Evolutionary conservation across 2,329 filamentous ascomycete species (phyloP).

Genomic region (Fusarium odoratissimum): DNA sequence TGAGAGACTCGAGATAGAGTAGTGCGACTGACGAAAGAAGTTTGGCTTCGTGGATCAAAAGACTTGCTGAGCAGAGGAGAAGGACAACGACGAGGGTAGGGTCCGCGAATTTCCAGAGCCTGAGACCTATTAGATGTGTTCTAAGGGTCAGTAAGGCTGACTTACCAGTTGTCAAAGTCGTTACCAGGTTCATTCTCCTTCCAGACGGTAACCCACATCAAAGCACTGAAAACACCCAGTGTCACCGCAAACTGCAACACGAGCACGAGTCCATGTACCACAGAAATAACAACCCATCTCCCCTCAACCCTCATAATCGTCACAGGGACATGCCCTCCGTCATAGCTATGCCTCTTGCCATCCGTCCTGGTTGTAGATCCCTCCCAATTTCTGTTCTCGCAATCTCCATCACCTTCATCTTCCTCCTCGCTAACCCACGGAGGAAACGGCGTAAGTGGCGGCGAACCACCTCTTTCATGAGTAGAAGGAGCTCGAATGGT

Average conservation of each 20-base stretch:
- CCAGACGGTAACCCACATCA: slow-evolving; percentile 46
- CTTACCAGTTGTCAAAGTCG: slow-evolving; percentile 44
- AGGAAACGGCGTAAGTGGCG: slow-evolving; percentile 46
- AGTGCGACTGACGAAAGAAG: slow-evolving; percentile 43
- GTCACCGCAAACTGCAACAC: slow-evolving; percentile 42
- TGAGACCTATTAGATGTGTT: slow-evolving; percentile 8
- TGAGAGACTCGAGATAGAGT: slow-evolving; percentile 45
- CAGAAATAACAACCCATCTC: slow-evolving; percentile 30
- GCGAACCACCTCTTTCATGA: slow-evolving; percentile 12
- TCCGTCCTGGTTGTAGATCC: not conserved
- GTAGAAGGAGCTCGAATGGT: slow-evolving; percentile 33
- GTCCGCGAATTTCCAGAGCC: slow-evolving; percentile 45
- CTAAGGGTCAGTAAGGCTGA: accelerated
- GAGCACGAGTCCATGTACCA: slow-evolving; percentile 46
- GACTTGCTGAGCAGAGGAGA: slow-evolving; percentile 39
- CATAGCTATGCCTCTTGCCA: slow-evolving; percentile 10
- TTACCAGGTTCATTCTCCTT: slow-evolving; percentile 36
- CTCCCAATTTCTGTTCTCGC: slow-evolving; percentile 25
- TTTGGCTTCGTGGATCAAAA: slow-evolving; percentile 44
- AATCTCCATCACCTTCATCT: slow-evolving; percentile 31
- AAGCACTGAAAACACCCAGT: slow-evolving; percentile 42
- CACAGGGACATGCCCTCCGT: slow-evolving; percentile 1
- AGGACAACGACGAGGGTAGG: slow-evolving; percentile 32
- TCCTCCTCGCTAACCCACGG: slow-evolving; percentile 38
- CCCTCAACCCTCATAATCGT: slow-evolving; percentile 12